Conservation (phyloP, 768 basidiomycete genomes). For the Amanita exitialis region DNA sequence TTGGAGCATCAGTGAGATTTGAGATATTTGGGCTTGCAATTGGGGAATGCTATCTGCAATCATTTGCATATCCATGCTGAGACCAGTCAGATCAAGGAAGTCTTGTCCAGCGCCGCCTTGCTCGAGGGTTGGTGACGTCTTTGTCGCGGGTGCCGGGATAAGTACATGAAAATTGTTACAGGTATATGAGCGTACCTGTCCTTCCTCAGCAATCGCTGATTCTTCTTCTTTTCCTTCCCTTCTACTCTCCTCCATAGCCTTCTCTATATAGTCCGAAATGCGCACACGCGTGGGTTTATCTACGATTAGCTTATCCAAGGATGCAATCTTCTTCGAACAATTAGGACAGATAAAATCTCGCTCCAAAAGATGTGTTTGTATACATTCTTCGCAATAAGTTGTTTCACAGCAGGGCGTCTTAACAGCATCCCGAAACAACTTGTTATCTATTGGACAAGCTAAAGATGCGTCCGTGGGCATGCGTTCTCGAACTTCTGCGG, state of each 20-base stretch:
- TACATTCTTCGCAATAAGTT: slow-evolving; percentile 93
- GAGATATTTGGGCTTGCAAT: slow-evolving; percentile 78
- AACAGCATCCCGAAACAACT: slow-evolving; percentile 88
- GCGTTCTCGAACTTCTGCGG: slow-evolving; percentile 82
- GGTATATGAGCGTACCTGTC: slow-evolving; percentile 23
- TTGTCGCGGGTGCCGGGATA: background rate
- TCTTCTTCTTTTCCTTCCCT: slow-evolving; percentile 46
- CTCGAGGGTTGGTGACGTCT: background rate
- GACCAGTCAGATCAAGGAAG: slow-evolving; percentile 63
- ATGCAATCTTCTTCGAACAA: slow-evolving; percentile 81
- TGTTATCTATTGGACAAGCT: slow-evolving; percentile 86
- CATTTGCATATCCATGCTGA: slow-evolving; percentile 58
- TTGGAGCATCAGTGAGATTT: slow-evolving; percentile 70
- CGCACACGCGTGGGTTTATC: slow-evolving; percentile 75
- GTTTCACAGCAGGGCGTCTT: slow-evolving; percentile 93
- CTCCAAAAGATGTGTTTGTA: slow-evolving; percentile 88
- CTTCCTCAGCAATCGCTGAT: slow-evolving; percentile 13
- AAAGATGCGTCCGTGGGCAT: slow-evolving; percentile 71
- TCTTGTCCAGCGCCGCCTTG: slow-evolving; percentile 37
- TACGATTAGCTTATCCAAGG: slow-evolving; percentile 74
- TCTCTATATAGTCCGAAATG: slow-evolving; percentile 77
- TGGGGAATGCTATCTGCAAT: slow-evolving; percentile 70
- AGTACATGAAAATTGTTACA: background rate
- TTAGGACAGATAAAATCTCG: slow-evolving; percentile 92
- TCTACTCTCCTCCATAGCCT: slow-evolving; percentile 67